A percentile compares a stretch with the other conserved stretches of the same genome.
These are phyloP conservation scores for Fusarium lateritium DNA, from an alignment of 2,329 filamentous ascomycete genomes.

Conservation along the genomic window DNA sequence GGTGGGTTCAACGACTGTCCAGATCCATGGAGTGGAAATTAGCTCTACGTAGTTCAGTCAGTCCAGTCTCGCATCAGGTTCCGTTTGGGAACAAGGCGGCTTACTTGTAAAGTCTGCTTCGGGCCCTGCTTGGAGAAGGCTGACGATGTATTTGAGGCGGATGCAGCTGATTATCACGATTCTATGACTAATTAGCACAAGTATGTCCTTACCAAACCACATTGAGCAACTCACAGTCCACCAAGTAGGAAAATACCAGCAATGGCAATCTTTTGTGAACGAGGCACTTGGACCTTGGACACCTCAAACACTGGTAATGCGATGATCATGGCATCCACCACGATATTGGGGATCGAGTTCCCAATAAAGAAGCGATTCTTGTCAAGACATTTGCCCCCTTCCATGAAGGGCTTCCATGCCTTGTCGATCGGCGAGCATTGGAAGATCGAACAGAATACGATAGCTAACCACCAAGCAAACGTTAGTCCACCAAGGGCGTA, in stretches of 20 bases:
- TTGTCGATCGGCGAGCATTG: conserved; percentile 12
- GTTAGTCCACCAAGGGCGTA: conserved; percentile 8
- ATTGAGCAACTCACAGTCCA: not conserved
- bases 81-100: rapidly evolving
- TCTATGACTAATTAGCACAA: rapidly evolving
- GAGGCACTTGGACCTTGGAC: conserved; percentile 3
- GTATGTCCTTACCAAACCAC: rapidly evolving
- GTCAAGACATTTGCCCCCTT: not conserved
- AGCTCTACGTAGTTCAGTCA: not conserved
- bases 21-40: conserved; percentile 9
- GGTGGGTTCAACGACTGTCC: conserved; percentile 8
- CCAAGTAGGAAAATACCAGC: not conserved
- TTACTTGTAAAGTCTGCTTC: conserved; percentile 11
- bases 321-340: conserved; percentile 18
- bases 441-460: conserved; percentile 14
- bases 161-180: conserved; percentile 4
- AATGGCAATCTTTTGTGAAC: conserved; percentile 10
- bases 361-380: conserved; percentile 13
- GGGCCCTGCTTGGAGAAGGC: not conserved
- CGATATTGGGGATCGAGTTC: conserved; percentile 16
- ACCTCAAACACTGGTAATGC: conserved; percentile 6
- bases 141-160: conserved; percentile 4
- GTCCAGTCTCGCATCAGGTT: too few species aligned
- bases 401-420: conserved; percentile 19
- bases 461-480: conserved; percentile 2